phyloP scores from a whole-genome alignment of 768 basidiomycete species.

The Boletus rubescentipes region DNA sequence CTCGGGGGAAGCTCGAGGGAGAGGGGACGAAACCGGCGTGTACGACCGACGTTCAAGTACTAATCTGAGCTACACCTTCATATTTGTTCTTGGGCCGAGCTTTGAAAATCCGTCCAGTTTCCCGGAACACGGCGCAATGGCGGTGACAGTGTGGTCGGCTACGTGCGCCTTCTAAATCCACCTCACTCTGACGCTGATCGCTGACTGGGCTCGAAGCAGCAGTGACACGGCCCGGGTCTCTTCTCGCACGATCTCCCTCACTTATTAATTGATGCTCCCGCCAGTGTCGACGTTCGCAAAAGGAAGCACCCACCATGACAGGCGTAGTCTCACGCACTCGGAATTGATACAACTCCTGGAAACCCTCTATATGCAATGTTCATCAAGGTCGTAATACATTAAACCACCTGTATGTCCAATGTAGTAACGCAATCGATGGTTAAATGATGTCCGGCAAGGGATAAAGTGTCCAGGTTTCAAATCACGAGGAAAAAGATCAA shows the following conservation, averaged over 20 bases:
- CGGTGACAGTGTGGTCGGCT: slow-evolving; percentile 3
- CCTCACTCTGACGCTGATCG: too few species aligned
- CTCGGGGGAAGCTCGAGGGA: neutral
- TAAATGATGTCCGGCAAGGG: slow-evolving; percentile 15
- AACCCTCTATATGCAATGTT: slow-evolving; percentile 6
- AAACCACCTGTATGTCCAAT: slow-evolving; percentile 16
- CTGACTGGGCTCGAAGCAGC: too few species aligned
- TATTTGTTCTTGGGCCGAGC: neutral
- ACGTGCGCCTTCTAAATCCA: neutral
- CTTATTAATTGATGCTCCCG: too few species aligned
- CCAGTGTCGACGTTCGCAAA: too few species aligned
- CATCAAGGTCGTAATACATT: slow-evolving; percentile 25
- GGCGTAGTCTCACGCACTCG: neutral
- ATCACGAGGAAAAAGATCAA: slow-evolving; percentile 1
- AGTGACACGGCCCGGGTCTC: too few species aligned
- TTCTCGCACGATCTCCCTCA: too few species aligned
- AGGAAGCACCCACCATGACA: too few species aligned
- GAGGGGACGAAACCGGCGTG: neutral
- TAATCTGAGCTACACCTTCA: neutral
- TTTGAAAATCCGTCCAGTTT: slow-evolving; percentile 12
- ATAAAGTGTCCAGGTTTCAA: slow-evolving; percentile 13
- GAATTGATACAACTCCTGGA: neutral
- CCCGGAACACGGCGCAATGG: slow-evolving; percentile 28
- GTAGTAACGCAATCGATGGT: slow-evolving; percentile 8
- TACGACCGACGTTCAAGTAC: neutral